Evolutionary conservation across 148 eudicot genomes (phyloP), one percentile per base, ranked within the genome.

Genomic region (Heliamphora exappendiculata): DNA sequence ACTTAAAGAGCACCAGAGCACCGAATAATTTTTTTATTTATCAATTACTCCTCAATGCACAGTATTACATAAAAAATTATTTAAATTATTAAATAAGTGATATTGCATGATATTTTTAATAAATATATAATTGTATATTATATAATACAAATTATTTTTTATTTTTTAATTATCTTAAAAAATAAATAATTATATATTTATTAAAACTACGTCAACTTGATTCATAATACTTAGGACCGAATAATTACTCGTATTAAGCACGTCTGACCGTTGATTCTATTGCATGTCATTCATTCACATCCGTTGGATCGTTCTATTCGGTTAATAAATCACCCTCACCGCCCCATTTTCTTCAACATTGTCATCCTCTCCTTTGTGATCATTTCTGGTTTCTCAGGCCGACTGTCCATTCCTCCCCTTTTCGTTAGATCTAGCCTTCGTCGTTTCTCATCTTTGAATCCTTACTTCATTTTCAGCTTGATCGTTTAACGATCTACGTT

Each of bases 401-500:
- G 37, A 2, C 5, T 9, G 14, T 14, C 16, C 58, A 0, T 29
- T 14, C 1, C 36, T 12, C 10, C 37, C 16, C 1, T 29, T 34
- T 45, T 62, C 47, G 16, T 7, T 62, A 76, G 73, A 76, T 84
- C 86, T 74, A 8, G 34, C 47, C 74, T 33, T 19, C 19, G 7
- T 8, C 19, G 7, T 36, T 5, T 3, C 0, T 28, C 5, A 3
- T 45, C 39, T 60, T 29, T 8, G 5, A 33, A 13, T 65, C 29
- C 4, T 51, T 2, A 37, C 20, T 41, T 39, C 36, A 9, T 19
- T 68, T 72, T 16, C 12, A 20, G 1, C 5, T 73, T 45, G 73
- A 67, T 81, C 80, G 82, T 19, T 63, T 33, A 45, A 45, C 70
- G 84, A 79, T 81, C 82, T 84, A 73, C 73, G 31, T 19, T 71